Base-by-base conservation (phyloP, 1,284 basidiomycete genomes). In the Boletus holoroseus region DNA sequence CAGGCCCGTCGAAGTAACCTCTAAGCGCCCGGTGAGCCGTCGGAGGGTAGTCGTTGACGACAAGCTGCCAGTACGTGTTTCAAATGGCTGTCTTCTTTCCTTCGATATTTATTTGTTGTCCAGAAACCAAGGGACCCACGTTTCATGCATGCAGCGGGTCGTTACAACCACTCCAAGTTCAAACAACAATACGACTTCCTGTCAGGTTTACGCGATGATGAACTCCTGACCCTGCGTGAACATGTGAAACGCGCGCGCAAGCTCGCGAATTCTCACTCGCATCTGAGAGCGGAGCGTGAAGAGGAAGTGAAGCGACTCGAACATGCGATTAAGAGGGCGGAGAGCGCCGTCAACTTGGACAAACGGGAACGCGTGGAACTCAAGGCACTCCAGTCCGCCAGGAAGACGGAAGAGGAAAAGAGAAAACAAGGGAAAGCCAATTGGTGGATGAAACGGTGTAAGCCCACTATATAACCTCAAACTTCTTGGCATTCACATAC, bases 381-480 rank as follows among this genome's bases (percentile, higher is more conserved):
- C 40, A 78, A 83, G 40, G 88, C 85, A 0, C 62, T 94, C 49
- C 66, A 71, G 5, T 73, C 73, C 51, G 75, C 76, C 42, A 79
- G 78, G 59, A 78, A 79, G 59, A 81, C 83, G 53, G 93, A 96
- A 73, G 74, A 73, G 54, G 80, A 83, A 59, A 92, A 88, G 71
- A 73, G 81, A 54, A 76, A 78, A 49, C 69, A 79, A 44, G 93
- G 93, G 3, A 96, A 96, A 71, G 76, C 79, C 11, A 79, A 76
- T 16, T 98, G 91, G 88, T 90, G 81, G 69, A 78, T 97, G 77
- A 98, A 97, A 74, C 75, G 86, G 59, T 73, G 92, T 91, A 65
- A 61, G 83, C 69, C 20, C 5, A 13, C 7, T 40, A 26, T 34
- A 36, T 7, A 5, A 7, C 3, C 5, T 54, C 13, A 2, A 8